Percentiles rank a stretch among this genome's conserved stretches.
phyloP scores from a whole-genome alignment of 177 flowering plant species.

The Vitis hybrid region DNA sequence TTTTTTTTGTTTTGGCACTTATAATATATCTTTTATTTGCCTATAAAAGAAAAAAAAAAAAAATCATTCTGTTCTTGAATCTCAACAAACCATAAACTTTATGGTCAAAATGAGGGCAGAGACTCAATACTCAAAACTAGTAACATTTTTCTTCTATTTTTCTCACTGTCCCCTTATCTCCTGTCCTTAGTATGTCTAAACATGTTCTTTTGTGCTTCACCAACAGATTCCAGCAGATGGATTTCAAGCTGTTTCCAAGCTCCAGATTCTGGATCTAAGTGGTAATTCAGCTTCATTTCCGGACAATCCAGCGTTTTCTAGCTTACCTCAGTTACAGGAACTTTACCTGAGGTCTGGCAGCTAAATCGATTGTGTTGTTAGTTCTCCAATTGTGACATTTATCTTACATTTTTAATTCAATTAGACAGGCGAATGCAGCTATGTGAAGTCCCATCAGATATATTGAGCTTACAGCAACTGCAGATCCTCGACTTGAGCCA shows the following conservation, averaged over 20 bases:
- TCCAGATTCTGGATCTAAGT: conserved; percentile 91
- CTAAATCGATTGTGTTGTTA: not conserved
- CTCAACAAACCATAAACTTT: too few species aligned
- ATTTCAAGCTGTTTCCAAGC: conserved; percentile 56
- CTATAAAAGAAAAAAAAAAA: too few species aligned
- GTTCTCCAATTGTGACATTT: conserved; percentile 1
- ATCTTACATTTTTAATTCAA: conserved; percentile 5
- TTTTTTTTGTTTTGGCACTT: too few species aligned
- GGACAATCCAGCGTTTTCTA: conserved; percentile 52
- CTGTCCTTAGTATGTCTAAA: not conserved
- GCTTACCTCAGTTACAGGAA: conserved; percentile 76
- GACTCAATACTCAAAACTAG: too few species aligned
- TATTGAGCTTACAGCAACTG: conserved; percentile 54
- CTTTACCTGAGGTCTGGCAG: conserved; percentile 76
- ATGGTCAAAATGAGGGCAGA: too few species aligned
- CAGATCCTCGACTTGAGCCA: conserved; percentile 88
- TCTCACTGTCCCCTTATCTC: not conserved
- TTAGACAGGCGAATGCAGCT: conserved; percentile 67
- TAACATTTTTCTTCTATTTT: not conserved
- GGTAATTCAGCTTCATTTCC: conserved; percentile 64
- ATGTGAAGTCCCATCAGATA: conserved; percentile 61
- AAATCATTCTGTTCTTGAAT: too few species aligned
- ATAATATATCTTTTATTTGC: too few species aligned
- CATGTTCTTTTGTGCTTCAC: conserved; percentile 6
- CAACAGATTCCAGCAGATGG: conserved; percentile 79